Evolutionary conservation across 257 asterid species (phyloP).

Genomic region (Leptodermis oblonga): DNA sequence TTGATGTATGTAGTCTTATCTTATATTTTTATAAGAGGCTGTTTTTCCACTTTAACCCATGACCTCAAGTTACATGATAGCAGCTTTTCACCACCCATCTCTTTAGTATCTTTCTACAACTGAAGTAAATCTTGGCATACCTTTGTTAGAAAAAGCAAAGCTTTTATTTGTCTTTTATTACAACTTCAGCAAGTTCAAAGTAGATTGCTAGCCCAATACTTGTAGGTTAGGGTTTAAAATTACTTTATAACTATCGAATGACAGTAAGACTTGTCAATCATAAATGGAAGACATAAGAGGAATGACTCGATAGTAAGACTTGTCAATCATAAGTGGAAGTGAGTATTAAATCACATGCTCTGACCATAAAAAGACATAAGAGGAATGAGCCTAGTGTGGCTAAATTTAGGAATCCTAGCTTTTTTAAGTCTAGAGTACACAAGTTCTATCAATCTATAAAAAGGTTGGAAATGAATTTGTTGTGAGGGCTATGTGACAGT

Average conservation of each 20-base stretch:
- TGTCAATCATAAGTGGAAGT: not conserved
- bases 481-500: not conserved
- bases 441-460: not conserved
- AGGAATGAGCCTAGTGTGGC: not conserved
- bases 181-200: not conserved
- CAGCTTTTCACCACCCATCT: no score
- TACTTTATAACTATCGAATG: not conserved
- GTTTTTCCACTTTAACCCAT: no score
- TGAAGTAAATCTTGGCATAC: not conserved
- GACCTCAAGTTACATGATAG: no score
- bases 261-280: not conserved
- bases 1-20: no score
- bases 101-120: not conserved
- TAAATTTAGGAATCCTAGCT: not conserved
- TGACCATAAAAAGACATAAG: not conserved
- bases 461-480: not conserved
- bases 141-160: not conserved
- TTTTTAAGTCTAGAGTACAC: not conserved
- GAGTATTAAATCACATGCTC: not conserved
- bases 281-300: not conserved
- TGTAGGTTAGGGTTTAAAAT: not conserved
- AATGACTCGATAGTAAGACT: not conserved
- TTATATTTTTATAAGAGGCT: no score
- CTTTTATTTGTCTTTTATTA: not conserved
- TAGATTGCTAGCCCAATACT: not conserved